A percentile compares a stretch with the other conserved stretches of the same genome.
Evolutionary conservation across 768 basidiomycete species (phyloP).

Genomic region (Leccinum subtestaceum): DNA sequence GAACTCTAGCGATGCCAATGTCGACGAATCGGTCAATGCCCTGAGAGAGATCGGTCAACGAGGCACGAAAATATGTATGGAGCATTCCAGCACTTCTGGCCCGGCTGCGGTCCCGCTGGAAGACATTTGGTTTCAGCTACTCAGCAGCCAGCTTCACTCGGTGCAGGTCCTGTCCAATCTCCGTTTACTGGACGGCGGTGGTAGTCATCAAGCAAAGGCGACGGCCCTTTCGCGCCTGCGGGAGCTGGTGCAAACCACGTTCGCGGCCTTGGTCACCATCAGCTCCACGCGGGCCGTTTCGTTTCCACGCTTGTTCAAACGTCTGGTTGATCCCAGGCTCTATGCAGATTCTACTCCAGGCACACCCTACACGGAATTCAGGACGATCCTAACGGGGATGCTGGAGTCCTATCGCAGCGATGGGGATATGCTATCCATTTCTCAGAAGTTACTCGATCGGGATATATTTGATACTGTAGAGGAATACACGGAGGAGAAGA

Average conservation of each 20-base stretch:
- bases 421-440: conserved; percentile 84
- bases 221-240: conserved; percentile 52
- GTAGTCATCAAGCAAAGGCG: conserved; percentile 21
- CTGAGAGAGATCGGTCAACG: conserved; percentile 58
- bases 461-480: conserved; percentile 79
- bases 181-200: conserved; percentile 24
- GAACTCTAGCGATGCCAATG: conserved; percentile 13
- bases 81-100: conserved; percentile 50
- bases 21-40: conserved; percentile 42
- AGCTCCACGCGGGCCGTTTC: conserved; percentile 78
- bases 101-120: conserved; percentile 53
- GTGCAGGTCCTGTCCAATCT: conserved; percentile 67
- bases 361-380: conserved; percentile 85
- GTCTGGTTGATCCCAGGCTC: conserved; percentile 75
- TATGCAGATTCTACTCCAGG: conserved; percentile 47
- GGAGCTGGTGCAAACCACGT: conserved; percentile 77
- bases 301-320: conserved; percentile 90
- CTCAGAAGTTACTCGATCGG: conserved; percentile 74
- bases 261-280: conserved; percentile 79
- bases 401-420: conserved; percentile 91
- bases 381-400: conserved; percentile 91
- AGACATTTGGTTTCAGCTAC: conserved; percentile 86
- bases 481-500: conserved; percentile 53
- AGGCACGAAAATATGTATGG: conserved; percentile 67
- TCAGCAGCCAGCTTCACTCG: conserved; percentile 76